These are phyloP conservation scores for Magnusiomyces ingens DNA, from an alignment of 1,139 yeast genomes.

Conservation along the genomic window DNA sequence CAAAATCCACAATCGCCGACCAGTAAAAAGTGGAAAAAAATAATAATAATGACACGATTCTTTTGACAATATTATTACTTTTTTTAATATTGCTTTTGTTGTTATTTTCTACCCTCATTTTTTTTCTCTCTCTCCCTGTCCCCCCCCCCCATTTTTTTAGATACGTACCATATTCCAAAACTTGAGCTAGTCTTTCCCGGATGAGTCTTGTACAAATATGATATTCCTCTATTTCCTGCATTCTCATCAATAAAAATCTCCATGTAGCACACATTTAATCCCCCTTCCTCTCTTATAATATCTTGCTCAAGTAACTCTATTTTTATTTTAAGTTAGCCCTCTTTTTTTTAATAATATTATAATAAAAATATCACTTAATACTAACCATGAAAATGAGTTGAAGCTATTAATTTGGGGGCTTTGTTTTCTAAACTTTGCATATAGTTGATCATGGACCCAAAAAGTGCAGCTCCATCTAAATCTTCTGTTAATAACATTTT, in stretches of 20 bases:
- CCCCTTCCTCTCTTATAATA: slow-evolving; percentile 6
- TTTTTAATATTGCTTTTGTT: too few relatives aligned
- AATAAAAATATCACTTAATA: neutral
- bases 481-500: neutral
- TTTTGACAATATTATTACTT: too few relatives aligned
- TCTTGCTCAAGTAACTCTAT: slow-evolving; percentile 12
- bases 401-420: slow-evolving; percentile 35
- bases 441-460: slow-evolving; percentile 36
- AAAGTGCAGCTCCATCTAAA: slow-evolving; percentile 41
- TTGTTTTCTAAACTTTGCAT: slow-evolving; percentile 18
- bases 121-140: too few relatives aligned
- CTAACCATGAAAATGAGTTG: slow-evolving; percentile 41
- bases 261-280: slow-evolving; percentile 20
- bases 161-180: slow-evolving; percentile 20
- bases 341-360: neutral
- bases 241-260: slow-evolving; percentile 17
- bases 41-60: neutral
- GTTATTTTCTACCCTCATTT: too few relatives aligned
- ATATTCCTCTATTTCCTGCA: slow-evolving; percentile 5
- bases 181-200: slow-evolving; percentile 20
- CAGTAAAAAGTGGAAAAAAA: slow-evolving; percentile 5
- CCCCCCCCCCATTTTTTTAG: too few relatives aligned
- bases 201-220: slow-evolving; percentile 20
- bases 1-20: neutral
- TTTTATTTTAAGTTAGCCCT: slow-evolving; percentile 5